Base-by-base conservation (phyloP, 108 stramenopile species). In the Cyclotella kingstonii region DNA sequence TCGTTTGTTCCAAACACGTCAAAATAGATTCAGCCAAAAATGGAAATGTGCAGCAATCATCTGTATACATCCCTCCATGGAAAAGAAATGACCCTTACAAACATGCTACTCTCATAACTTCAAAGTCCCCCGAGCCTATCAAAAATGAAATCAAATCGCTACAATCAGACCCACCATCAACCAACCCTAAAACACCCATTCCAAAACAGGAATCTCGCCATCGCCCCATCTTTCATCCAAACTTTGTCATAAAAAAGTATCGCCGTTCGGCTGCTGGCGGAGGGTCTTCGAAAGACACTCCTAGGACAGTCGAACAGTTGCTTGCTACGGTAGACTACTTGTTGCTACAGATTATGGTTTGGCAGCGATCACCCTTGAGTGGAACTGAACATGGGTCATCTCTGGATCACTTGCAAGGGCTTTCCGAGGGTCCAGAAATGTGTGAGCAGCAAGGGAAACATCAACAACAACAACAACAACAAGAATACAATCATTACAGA, bases 251-350 rank as follows among this genome's bases (percentile, higher is more conserved):
- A n/a, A 77, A 77, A 61, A 77, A 77, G 31, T 77, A 77, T 55
- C 41, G 76, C 15, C 64, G 76, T 33, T 72, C 70, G 0, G 76
- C 76, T 7, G 76, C 76, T 1, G 76, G 68, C 10, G 76, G 76
- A 6, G 76, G 76, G 41, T 47, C 53, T 12, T 23, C 31, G n/a
- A 41, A 29, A 10, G 53, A 56, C 5, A 17, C 22, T 29, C 5
- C 18, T 8, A 18, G 76, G 30, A 48, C 64, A 1, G 21, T 72
- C 26, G 76, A 72, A 1, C 29, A 53, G 26, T 58, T 77, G 44
- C 33, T 49, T 19, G 43, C 21, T 0, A 72, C 76, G 5, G 60
- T 72, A 39, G 58, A 77, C 33, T 72, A 77, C 52, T 60, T 77
- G 17, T 12, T 76, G 42, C 10, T 5, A 26, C 12, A 38, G 15